Conservation (phyloP, 2,329 filamentous ascomycete species). For the Botryotinia narcissicola region DNA sequence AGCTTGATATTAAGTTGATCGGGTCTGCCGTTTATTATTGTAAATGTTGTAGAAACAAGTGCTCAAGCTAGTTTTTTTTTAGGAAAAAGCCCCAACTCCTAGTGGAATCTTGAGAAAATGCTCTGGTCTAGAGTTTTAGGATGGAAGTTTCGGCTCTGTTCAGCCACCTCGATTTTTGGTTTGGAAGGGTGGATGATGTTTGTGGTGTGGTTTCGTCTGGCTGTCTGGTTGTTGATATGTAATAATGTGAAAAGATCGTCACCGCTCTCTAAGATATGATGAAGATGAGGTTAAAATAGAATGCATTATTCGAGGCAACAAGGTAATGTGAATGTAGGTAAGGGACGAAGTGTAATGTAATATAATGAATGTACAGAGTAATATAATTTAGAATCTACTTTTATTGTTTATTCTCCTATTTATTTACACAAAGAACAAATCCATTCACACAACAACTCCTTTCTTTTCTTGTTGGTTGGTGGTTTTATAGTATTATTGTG, state of each 20-base stretch:
- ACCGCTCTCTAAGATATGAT: constrained; percentile 1
- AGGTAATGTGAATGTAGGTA: not conserved
- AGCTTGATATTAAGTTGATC: not conserved
- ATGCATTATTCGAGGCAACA: constrained; percentile 7
- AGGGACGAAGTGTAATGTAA: not conserved
- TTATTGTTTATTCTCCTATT: not conserved
- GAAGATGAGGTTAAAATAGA: not conserved
- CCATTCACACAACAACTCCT: not conserved
- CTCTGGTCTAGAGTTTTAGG: not conserved
- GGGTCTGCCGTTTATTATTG: not conserved
- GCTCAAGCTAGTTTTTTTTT: not conserved
- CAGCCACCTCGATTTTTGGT: constrained; percentile 17
- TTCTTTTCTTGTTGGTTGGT: constrained; percentile 7
- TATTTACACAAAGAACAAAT: not conserved
- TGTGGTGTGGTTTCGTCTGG: not conserved
- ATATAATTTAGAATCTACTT: not conserved
- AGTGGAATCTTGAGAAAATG: constrained; percentile 9
- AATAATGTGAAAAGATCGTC: not conserved
- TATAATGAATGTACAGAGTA: not conserved
- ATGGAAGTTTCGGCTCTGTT: constrained; percentile 5
- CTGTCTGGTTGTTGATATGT: not conserved
- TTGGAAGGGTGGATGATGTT: constrained; percentile 3
- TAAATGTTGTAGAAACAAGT: not conserved
- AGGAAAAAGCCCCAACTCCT: not conserved
- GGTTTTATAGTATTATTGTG: not conserved